Evolutionary conservation across 306 rosid species (phyloP).

Genomic region (Quercus robur): DNA sequence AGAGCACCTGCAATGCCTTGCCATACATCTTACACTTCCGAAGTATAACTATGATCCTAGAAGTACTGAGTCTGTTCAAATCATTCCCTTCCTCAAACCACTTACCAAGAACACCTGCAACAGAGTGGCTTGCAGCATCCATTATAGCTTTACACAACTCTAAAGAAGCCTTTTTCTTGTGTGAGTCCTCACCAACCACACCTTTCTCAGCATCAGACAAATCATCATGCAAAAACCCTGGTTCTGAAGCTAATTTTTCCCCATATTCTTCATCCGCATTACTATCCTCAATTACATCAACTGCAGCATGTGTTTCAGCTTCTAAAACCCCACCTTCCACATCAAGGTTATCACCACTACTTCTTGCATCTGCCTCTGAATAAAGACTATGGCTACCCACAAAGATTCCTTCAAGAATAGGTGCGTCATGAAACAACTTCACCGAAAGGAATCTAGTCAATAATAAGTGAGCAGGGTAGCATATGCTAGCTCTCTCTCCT

Average conservation of each 20-base stretch:
- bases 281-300: neutral
- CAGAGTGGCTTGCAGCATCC: neutral
- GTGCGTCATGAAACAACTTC: neutral
- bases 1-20: constrained; percentile 21
- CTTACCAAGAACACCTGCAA: neutral
- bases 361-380: neutral
- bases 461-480: neutral
- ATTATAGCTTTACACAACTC: constrained; percentile 9
- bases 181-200: neutral
- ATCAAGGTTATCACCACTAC: neutral
- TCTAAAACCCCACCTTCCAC: neutral
- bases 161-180: constrained; percentile 5
- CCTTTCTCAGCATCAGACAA: constrained; percentile 12
- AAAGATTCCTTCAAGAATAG: neutral
- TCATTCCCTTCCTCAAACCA: constrained; percentile 5
- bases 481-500: neutral
- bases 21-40: constrained; percentile 12
- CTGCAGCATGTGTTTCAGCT: neutral
- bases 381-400: neutral
- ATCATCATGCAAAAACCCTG: constrained; percentile 8
- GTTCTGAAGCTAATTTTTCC: constrained; percentile 8
- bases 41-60: neutral
- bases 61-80: constrained; percentile 1
- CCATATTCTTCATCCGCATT: neutral
- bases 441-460: neutral